These are phyloP conservation scores for Lactarius akahatsu DNA, from an alignment of 768 basidiomycete genomes.

Conservation along the genomic window DNA sequence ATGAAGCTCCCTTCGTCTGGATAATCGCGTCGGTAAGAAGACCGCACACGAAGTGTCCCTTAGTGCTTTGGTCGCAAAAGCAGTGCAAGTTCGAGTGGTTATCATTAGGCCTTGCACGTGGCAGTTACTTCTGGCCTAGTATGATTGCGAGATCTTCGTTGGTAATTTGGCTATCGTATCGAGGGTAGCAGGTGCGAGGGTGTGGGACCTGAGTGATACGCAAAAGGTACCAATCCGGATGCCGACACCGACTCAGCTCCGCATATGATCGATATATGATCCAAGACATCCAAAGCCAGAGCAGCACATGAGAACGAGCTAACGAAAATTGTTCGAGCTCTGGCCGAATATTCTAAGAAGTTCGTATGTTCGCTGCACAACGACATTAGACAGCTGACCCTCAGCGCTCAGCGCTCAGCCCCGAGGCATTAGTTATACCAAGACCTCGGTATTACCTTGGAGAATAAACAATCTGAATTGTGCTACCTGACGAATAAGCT, in stretches of 20 bases:
- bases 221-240: background rate
- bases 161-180: background rate
- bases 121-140: background rate
- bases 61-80: background rate
- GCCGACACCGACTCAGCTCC: too few species aligned
- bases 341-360: too few species aligned
- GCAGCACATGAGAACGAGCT: too few species aligned
- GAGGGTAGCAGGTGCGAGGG: background rate
- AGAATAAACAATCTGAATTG: background rate
- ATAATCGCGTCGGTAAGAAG: background rate
- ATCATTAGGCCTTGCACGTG: background rate
- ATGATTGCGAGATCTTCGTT: background rate
- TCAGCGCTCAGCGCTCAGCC: too few species aligned
- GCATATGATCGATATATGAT: too few species aligned
- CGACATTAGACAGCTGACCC: background rate
- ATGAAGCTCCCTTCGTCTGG: background rate
- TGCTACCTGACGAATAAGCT: background rate
- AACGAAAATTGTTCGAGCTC: too few species aligned
- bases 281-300: background rate
- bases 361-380: background rate
- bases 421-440: background rate
- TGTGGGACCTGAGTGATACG: background rate
- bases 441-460: background rate
- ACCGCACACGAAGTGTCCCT: background rate
- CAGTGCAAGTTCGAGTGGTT: background rate